Conservation (phyloP, 1,139 yeast genomes). For the Debaryomyces robertsiae region DNA sequence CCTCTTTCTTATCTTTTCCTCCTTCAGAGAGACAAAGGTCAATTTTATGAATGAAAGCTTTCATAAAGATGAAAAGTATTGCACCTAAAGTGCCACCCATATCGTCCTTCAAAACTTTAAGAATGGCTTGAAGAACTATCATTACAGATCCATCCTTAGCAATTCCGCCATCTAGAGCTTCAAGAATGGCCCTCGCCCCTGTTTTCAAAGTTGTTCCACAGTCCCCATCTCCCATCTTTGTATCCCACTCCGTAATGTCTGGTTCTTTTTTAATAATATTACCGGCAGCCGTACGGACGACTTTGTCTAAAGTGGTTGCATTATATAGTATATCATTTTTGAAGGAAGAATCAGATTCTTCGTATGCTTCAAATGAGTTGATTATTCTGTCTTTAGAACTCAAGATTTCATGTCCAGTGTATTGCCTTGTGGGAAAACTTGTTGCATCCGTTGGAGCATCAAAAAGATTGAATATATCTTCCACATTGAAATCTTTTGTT, state of each 20-base stretch:
- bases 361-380: conserved; percentile 34
- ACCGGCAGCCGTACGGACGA: conserved; percentile 38
- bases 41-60: conserved; percentile 42
- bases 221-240: conserved; percentile 56
- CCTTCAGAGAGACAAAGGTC: conserved; percentile 21
- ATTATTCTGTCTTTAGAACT: conserved; percentile 30
- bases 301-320: conserved; percentile 28
- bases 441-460: conserved; percentile 38
- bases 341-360: conserved; percentile 25
- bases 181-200: conserved; percentile 43
- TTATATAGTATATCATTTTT: conserved; percentile 33
- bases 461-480: conserved; percentile 38
- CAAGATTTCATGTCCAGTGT: neutral
- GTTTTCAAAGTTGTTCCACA: conserved; percentile 51
- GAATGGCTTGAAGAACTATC: conserved; percentile 37
- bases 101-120: conserved; percentile 43
- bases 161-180: conserved; percentile 29
- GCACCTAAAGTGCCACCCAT: conserved; percentile 63
- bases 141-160: conserved; percentile 21
- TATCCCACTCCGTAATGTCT: conserved; percentile 51
- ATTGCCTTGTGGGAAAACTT: conserved; percentile 7
- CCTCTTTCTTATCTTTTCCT: conserved; percentile 19
- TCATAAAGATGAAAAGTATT: conserved; percentile 47
- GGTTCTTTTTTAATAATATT: conserved; percentile 47
- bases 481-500: conserved; percentile 27